Conservation (phyloP, 2,329 filamentous ascomycete species). For the Phialophora chinensis region DNA sequence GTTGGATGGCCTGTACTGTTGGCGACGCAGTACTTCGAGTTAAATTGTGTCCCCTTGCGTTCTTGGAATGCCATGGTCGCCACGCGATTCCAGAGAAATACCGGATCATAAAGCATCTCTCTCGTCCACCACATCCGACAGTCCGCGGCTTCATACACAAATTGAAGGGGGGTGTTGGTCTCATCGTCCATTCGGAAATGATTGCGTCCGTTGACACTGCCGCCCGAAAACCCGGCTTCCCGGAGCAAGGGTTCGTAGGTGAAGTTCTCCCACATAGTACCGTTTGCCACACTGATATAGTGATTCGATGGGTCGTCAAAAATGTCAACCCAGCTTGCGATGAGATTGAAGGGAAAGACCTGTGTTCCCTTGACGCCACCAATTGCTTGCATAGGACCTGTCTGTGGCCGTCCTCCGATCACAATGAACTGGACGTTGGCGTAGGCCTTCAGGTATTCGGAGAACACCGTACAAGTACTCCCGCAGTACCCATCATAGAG, state of each 20-base stretch:
- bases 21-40: constrained; percentile 34
- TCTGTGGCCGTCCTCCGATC: constrained; percentile 64
- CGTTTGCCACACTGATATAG: constrained; percentile 25
- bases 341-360: constrained; percentile 14
- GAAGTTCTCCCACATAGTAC: constrained; percentile 36
- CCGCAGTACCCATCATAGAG: constrained; percentile 61
- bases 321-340: constrained; percentile 25
- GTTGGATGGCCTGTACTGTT: constrained; percentile 35
- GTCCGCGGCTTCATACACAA: constrained; percentile 65
- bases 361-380: constrained; percentile 67
- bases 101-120: constrained; percentile 59
- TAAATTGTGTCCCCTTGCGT: constrained; percentile 32
- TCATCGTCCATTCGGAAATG: constrained; percentile 53
- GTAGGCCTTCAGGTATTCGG: constrained; percentile 60
- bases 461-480: constrained; percentile 64
- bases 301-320: constrained; percentile 25
- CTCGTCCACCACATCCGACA: constrained; percentile 66
- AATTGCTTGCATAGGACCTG: constrained; percentile 64
- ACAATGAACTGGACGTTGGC: constrained; percentile 63
- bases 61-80: constrained; percentile 47
- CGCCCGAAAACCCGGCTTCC: constrained; percentile 38
- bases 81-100: constrained; percentile 59
- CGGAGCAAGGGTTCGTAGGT: constrained; percentile 26
- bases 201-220: constrained; percentile 54
- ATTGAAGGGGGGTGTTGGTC: constrained; percentile 60